Base-by-base conservation (phyloP, 495 filamentous ascomycete species). In the Aspergillus saccharolyticus region DNA sequence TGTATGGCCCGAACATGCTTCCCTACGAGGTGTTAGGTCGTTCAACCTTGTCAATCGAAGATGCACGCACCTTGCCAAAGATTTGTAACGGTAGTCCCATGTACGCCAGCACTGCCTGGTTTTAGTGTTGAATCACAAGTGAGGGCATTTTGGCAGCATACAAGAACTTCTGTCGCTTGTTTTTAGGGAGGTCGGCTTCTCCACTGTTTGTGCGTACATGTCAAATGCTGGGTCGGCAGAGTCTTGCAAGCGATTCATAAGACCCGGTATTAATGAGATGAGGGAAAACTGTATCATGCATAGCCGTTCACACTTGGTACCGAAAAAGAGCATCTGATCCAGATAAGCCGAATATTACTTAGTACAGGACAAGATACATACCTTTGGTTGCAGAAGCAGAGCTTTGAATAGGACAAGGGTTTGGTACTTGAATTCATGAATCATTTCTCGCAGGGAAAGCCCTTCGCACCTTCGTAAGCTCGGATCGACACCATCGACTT, bases 241-340 rank as follows among this genome's bases (percentile, higher is more conserved):
- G 72, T 98, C 94, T 74, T 91, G 83, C 14, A 98, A 80, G 59
- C 84, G 86, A 55, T 90, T 82, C 59, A 97, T 82, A 24, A 98
- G 80, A 22, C 91, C 91, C 24, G 94, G 94, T 69, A 98, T 92
- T 60, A 98, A 75, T 30, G 94, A 97, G 51, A 98, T 84, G 5
- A 98, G 80, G 3, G 93, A 92, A 70, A 97, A 98, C 66, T 98
- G 94, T 70, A 96, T 91, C 90, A 97, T 93, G 82, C 94, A 98
- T 51, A 98, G 73, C 33, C 89, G 82, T 69, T 98, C 94, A 68
- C 94, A 97, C 55, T 92, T 84, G 12, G 91, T 89, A 44, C 94
- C 95, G 64, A 97, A 98, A 76, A 98, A 97, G 39, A 98, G 85
- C 91, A 97, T 98, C 93, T 97, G 64, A 2, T 25, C 14, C 14